A percentile compares a stretch with the other conserved stretches of the same genome.
Evolutionary conservation across 2,329 filamentous ascomycete genomes (phyloP).

Genomic region (Alternaria sp.): DNA sequence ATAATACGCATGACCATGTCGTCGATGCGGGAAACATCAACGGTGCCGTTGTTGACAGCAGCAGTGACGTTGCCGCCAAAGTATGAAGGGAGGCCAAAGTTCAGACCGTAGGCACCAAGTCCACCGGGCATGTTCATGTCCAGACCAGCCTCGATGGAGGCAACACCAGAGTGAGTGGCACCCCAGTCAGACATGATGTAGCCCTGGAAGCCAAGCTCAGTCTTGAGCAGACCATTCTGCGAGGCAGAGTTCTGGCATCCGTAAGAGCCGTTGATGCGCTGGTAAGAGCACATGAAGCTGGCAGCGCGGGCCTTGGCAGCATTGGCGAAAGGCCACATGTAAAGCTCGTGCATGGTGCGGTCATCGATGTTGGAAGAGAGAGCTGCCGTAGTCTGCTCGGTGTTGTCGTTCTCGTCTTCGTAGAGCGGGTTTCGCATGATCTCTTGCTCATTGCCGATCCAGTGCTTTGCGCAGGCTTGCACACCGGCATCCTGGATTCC

Average conservation of each 20-base stretch:
- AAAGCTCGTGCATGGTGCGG: slow-evolving; percentile 69
- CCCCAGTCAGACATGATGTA: slow-evolving; percentile 55
- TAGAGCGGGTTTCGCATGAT: slow-evolving; percentile 48
- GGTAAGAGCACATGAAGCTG: slow-evolving; percentile 66
- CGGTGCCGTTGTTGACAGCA: slow-evolving; percentile 49
- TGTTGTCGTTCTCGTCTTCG: slow-evolving; percentile 64
- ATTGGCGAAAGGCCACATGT: slow-evolving; percentile 71
- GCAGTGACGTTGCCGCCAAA: slow-evolving; percentile 53
- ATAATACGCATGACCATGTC: slow-evolving; percentile 57
- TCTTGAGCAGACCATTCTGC: slow-evolving; percentile 59
- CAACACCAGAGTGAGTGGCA: slow-evolving; percentile 55
- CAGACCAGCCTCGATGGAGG: slow-evolving; percentile 50
- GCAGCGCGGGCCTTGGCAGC: slow-evolving; percentile 63
- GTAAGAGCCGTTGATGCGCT: slow-evolving; percentile 46
- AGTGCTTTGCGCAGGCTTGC: slow-evolving; percentile 58
- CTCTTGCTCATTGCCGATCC: slow-evolving; percentile 68
- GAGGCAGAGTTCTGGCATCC: slow-evolving; percentile 49
- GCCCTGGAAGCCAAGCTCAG: slow-evolving; percentile 59
- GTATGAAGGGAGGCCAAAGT: slow-evolving; percentile 46
- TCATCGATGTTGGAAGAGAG: slow-evolving; percentile 69
- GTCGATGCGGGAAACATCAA: slow-evolving; percentile 50
- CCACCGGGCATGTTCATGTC: slow-evolving; percentile 55
- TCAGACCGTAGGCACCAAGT: slow-evolving; percentile 38
- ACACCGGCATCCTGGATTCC: slow-evolving; percentile 52
- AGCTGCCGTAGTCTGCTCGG: slow-evolving; percentile 55